phyloP scores from a whole-genome alignment of 2,329 filamentous ascomycete genomes.

The Trichoderma oligosporum region DNA sequence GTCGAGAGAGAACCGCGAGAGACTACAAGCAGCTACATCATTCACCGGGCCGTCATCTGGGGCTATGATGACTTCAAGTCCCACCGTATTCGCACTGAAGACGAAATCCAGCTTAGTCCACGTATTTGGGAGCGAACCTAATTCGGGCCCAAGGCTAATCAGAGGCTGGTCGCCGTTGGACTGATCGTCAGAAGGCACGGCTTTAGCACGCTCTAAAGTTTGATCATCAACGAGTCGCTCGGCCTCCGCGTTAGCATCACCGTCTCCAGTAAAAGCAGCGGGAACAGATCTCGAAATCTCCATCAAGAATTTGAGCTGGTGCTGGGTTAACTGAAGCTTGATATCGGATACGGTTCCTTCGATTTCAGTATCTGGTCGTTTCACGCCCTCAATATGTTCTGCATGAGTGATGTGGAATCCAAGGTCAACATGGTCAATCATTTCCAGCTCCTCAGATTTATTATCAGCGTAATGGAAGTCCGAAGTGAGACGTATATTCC shows the following conservation, averaged over 20 bases:
- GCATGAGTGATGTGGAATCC: conserved; percentile 89
- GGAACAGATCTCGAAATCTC: conserved; percentile 86
- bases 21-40: conserved; percentile 70
- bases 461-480: conserved; percentile 75
- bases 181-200: conserved; percentile 32
- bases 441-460: conserved; percentile 78
- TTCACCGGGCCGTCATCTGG: conserved; percentile 73
- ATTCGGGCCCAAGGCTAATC: conserved; percentile 63
- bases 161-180: conserved; percentile 39
- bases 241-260: conserved; percentile 71
- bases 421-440: conserved; percentile 95
- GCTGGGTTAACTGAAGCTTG: conserved; percentile 83
- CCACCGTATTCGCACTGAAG: conserved; percentile 84
- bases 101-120: conserved; percentile 94
- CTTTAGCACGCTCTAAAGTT: conserved; percentile 48
- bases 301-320: conserved; percentile 83
- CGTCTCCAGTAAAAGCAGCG: conserved; percentile 67
- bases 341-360: conserved; percentile 90
- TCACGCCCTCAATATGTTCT: conserved; percentile 72
- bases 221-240: conserved; percentile 66
- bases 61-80: conserved; percentile 79
- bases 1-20: conserved; percentile 92
- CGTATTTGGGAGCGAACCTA: conserved; percentile 62
- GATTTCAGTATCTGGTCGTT: conserved; percentile 87
- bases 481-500: conserved; percentile 87